phyloP scores from a whole-genome alignment of 176 grass and related monocot species.

The Miscanthus lutarioriparius region DNA sequence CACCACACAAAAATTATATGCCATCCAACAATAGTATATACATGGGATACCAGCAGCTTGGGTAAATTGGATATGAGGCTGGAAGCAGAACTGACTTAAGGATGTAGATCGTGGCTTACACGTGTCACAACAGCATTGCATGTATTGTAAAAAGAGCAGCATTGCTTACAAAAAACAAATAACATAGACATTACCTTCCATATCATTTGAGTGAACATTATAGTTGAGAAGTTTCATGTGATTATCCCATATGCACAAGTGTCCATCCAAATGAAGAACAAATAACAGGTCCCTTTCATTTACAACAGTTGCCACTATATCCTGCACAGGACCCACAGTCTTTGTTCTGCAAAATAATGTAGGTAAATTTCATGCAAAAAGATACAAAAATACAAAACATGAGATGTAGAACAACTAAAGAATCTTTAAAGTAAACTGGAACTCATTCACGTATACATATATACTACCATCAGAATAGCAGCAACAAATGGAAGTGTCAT shows the following conservation, averaged over 20 bases:
- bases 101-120: conserved; percentile 6
- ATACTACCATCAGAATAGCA: not conserved
- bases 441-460: conserved; percentile 5
- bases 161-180: conserved; percentile 26
- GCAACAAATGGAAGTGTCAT: not conserved
- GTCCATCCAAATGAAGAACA: conserved; percentile 81
- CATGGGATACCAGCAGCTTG: not conserved
- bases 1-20: conserved; percentile 24
- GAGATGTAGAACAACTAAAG: conserved; percentile 22
- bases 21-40: conserved; percentile 13
- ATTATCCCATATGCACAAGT: conserved; percentile 87
- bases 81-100: conserved; percentile 6
- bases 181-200: conserved; percentile 58
- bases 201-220: conserved; percentile 55
- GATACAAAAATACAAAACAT: not conserved
- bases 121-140: conserved; percentile 9
- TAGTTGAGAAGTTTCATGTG: conserved; percentile 62
- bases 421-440: conserved; percentile 16
- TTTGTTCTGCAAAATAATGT: conserved; percentile 66
- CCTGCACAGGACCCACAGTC: conserved; percentile 73
- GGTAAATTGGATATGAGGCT: conserved; percentile 17
- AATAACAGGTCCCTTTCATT: conserved; percentile 73
- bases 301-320: conserved; percentile 66
- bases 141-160: conserved; percentile 17
- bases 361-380: conserved; percentile 7